A percentile compares a stretch with the other conserved stretches of the same genome.
Conservation (phyloP, 148 eudicot species). For the Rhododendron ferrugineum region DNA sequence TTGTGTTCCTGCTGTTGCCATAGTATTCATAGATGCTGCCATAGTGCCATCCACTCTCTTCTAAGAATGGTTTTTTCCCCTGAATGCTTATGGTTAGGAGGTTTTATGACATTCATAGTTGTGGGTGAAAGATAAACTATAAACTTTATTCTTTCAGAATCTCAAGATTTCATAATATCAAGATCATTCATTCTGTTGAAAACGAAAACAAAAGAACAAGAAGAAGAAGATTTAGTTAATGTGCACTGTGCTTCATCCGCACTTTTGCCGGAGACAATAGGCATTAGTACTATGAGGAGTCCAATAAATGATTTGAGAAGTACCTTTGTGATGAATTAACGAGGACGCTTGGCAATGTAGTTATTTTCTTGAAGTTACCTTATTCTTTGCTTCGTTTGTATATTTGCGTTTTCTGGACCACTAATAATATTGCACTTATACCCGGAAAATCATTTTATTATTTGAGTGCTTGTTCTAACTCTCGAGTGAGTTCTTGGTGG, state of each 20-base stretch:
- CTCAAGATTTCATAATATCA: neutral
- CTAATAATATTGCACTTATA: neutral
- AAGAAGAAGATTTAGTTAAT: neutral
- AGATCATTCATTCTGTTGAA: slow-evolving; percentile 1
- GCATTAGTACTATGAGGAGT: neutral
- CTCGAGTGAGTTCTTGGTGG: neutral
- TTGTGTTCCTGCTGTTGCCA: neutral
- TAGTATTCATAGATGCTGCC: neutral
- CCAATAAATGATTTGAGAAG: neutral
- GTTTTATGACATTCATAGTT: neutral
- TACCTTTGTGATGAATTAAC: neutral
- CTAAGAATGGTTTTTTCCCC: neutral
- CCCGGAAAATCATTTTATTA: neutral
- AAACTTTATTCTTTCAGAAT: neutral
- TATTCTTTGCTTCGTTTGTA: neutral
- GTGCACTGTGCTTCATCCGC: neutral
- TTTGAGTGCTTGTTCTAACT: neutral
- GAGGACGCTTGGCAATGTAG: neutral
- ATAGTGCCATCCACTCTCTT: neutral
- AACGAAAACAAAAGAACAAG: neutral
- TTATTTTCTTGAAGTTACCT: neutral
- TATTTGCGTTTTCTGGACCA: neutral
- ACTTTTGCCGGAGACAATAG: neutral
- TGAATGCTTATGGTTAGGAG: neutral
- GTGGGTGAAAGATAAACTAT: neutral